Base-by-base conservation (phyloP, 177 flowering plant genomes). In the Vitis hybrid region DNA sequence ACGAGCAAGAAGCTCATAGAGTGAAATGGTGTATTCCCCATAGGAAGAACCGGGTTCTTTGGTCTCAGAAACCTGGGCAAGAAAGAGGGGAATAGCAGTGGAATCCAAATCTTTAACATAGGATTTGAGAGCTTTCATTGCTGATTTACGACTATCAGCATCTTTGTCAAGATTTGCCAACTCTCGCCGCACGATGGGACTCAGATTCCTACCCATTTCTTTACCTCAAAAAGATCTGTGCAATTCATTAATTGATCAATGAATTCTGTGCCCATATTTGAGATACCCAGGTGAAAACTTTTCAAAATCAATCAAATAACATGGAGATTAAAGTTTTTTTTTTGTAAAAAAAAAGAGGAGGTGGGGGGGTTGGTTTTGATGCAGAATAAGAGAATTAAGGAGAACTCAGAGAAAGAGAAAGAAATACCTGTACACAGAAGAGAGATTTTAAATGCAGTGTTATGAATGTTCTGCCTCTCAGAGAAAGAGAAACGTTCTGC, bases 1-100 rank as follows among this genome's bases (percentile, higher is more conserved):
- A 57, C 94, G 85, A 6, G 99, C 99, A 72, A 96, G 92, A 72
- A 88, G 91, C 82, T 93, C 99, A 73, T 86, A 92, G 8, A 96
- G 90, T 3, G 98, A 92, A 63, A 96, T 93, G 11, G 97, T 87
- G 80, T 87, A 88, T 68, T 93, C 97, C 11, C 89, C 91, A 8
- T 87, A 80, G 12, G 83, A 60, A 6, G 84, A 74, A 41, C 92
- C 87, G 11, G 77, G 76, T 59, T 87, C 89, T 79, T 89, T 94
- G 59, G 86, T 84, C 73, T 91, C 95, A 41, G 94, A 93, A 67
- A 95, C 94, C 78, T 91, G 91, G 21, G 96, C 92, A 70, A 93
- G 90, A 83, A 95, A 93, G 11, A 74, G 63, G 0, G 98, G 98
- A 41, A 93, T 93, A 1, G 93, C 87, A 69, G 85, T 93, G 2